A percentile compares a stretch with the other conserved stretches of the same genome.
These are phyloP conservation scores for Cytospora mali DNA, from an alignment of 2,329 filamentous ascomycete genomes.

Conservation along the genomic window DNA sequence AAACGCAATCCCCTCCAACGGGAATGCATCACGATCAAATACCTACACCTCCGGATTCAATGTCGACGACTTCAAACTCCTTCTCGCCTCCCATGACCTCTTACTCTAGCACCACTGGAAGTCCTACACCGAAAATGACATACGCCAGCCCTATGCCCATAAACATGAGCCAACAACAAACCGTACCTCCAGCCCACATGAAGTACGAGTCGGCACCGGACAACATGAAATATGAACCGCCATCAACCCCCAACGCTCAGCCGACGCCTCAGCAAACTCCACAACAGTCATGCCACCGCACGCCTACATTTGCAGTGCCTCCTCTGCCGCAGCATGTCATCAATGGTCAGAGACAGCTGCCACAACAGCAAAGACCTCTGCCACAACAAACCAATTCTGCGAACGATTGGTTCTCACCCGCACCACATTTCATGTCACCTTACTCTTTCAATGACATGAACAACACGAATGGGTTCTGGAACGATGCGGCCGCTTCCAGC, in stretches of 20 bases:
- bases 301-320: slow-evolving; percentile 45
- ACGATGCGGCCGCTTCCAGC: slow-evolving; percentile 36
- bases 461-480: slow-evolving; percentile 43
- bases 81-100: slow-evolving; percentile 43
- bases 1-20: slow-evolving; percentile 28
- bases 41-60: slow-evolving; percentile 50
- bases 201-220: slow-evolving; percentile 32
- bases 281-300: slow-evolving; percentile 31
- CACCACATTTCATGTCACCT: slow-evolving; percentile 55
- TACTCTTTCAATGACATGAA: slow-evolving; percentile 51
- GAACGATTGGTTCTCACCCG: slow-evolving; percentile 56
- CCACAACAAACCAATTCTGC: slow-evolving; percentile 44
- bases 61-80: slow-evolving; percentile 36
- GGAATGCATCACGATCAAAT: slow-evolving; percentile 32
- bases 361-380: slow-evolving; percentile 46
- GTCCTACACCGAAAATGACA: slow-evolving; percentile 40
- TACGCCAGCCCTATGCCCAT: slow-evolving; percentile 34
- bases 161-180: slow-evolving; percentile 21
- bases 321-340: slow-evolving; percentile 40
- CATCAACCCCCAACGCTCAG: slow-evolving; percentile 26
- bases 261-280: slow-evolving; percentile 31
- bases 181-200: slow-evolving; percentile 25
- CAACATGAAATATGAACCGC: slow-evolving; percentile 28
- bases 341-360: slow-evolving; percentile 32
- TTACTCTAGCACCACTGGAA: slow-evolving; percentile 32